Conservation (phyloP, 345 rosid genomes). For the Cochlearia excelsa region DNA sequence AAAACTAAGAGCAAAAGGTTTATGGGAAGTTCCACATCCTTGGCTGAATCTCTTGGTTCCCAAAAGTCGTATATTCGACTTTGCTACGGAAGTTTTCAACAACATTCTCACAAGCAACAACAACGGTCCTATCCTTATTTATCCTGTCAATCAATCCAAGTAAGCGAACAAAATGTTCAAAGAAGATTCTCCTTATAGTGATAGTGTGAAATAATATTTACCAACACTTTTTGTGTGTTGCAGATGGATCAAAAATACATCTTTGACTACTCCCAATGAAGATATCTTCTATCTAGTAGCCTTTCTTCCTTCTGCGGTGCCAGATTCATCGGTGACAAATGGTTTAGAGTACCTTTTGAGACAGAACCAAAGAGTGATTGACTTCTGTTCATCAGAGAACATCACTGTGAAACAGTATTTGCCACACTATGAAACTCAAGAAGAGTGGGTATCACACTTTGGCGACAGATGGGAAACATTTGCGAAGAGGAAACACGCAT, state of each 20-base stretch:
- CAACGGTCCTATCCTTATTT: slow-evolving; percentile 89
- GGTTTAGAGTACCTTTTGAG: slow-evolving; percentile 53
- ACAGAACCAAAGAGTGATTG: slow-evolving; percentile 57
- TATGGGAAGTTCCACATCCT: slow-evolving; percentile 98
- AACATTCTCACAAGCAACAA: slow-evolving; percentile 55
- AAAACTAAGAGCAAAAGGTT: slow-evolving; percentile 66
- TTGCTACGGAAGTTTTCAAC: slow-evolving; percentile 63
- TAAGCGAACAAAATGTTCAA: slow-evolving; percentile 31
- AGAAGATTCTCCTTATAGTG: not conserved
- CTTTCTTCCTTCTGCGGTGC: slow-evolving; percentile 71
- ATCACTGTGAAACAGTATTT: slow-evolving; percentile 71
- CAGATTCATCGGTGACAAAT: slow-evolving; percentile 54
- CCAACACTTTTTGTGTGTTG: slow-evolving; percentile 28
- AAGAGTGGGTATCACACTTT: slow-evolving; percentile 80
- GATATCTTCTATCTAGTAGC: slow-evolving; percentile 74
- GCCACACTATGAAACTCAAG: slow-evolving; percentile 57
- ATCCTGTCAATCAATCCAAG: slow-evolving; percentile 83
- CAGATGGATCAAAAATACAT: slow-evolving; percentile 87
- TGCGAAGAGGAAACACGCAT: slow-evolving; percentile 52
- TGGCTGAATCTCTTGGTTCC: slow-evolving; percentile 92
- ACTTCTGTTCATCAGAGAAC: slow-evolving; percentile 41
- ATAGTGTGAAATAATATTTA: slow-evolving; percentile 3
- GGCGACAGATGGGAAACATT: slow-evolving; percentile 73
- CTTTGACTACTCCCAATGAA: slow-evolving; percentile 72
- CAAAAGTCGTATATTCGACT: slow-evolving; percentile 50